Evolutionary conservation across 2,329 filamentous ascomycete genomes (phyloP), one percentile per base, ranked within the genome.

Genomic region (Colletotrichum simmondsii): DNA sequence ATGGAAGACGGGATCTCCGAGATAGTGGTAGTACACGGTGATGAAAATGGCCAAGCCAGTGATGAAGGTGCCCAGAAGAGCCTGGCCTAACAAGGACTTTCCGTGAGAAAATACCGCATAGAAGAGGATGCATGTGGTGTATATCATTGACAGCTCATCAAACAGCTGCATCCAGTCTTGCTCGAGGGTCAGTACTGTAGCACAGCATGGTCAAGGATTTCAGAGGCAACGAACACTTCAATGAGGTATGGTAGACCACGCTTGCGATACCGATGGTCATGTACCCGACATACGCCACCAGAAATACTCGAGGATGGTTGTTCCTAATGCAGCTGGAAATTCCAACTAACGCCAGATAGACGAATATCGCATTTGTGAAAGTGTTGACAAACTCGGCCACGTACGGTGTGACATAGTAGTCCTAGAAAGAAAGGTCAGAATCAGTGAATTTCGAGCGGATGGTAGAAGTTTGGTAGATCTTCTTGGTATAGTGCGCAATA

Each of bases 211-310:
- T 49, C 19, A 49, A 49, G 19, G 4, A 22, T 11, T 49, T 8
- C 19, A n/a, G 42, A n/a, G 26, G 53, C 53, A 56, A 28, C 53
- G 11, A 56, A 56, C 53, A 56, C n/a, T 62, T 62, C 19, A 62
- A 62, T 8, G 60, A 46, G 16, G 60, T 62, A 28, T 62, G 60
- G 22, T 62, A 62, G 60, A 62, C 22, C 8, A 52, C 14, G 60
- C 60, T 62, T 26, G 60, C 60, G 35, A 62, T 28, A 30, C 60
- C 60, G 24, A 62, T 62, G 6, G 42, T 62, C 60, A 62, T 62
- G 37, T 62, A 62, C 5, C 60, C 60, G 24, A 62, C 28, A 7
- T 62, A 62, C 24, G 60, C 60, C 16, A 62, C 60, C 10, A 62
- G 37, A 32, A 62, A 49, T 49, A 49, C 42, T 2, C 42, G 19